These are phyloP conservation scores for Cryptococcus floricola DNA, from an alignment of 1,284 basidiomycete genomes.

Conservation along the genomic window DNA sequence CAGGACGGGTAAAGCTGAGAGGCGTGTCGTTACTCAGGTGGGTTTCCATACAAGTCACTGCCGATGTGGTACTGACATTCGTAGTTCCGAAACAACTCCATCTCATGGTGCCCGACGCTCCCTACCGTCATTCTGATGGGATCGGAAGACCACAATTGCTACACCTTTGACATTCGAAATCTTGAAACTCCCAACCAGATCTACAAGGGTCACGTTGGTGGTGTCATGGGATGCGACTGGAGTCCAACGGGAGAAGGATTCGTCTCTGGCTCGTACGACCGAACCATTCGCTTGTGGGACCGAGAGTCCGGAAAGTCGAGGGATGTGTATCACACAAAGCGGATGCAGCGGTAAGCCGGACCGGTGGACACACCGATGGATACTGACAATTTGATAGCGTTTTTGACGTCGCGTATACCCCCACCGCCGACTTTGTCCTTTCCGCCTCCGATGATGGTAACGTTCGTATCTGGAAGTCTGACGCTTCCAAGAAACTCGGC, in stretches of 20 bases:
- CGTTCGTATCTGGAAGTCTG: conserved; percentile 92
- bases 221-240: conserved; percentile 91
- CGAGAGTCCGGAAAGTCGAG: conserved; percentile 75
- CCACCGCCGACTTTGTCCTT: conserved; percentile 87
- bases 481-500: conserved; percentile 88
- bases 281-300: conserved; percentile 90
- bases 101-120: conserved; percentile 93
- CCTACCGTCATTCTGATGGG: conserved; percentile 87
- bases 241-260: conserved; percentile 94
- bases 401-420: conserved; percentile 66
- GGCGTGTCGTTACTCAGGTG: conserved; percentile 84
- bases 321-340: conserved; percentile 96
- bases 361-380: background rate
- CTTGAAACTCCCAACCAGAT: conserved; percentile 81
- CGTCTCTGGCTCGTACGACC: conserved; percentile 93
- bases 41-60: conserved; percentile 18
- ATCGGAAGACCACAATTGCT: conserved; percentile 97
- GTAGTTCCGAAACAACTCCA: conserved; percentile 77
- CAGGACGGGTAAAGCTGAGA: conserved; percentile 88
- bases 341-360: conserved; percentile 82
- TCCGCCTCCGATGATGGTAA: conserved; percentile 97
- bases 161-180: conserved; percentile 94
- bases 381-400: conserved; percentile 24
- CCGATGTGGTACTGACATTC: background rate
- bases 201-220: conserved; percentile 96